Evolutionary conservation across 805 yeast genomes (phyloP).

Genomic region (Wickerhamiella vanderwaltii): DNA sequence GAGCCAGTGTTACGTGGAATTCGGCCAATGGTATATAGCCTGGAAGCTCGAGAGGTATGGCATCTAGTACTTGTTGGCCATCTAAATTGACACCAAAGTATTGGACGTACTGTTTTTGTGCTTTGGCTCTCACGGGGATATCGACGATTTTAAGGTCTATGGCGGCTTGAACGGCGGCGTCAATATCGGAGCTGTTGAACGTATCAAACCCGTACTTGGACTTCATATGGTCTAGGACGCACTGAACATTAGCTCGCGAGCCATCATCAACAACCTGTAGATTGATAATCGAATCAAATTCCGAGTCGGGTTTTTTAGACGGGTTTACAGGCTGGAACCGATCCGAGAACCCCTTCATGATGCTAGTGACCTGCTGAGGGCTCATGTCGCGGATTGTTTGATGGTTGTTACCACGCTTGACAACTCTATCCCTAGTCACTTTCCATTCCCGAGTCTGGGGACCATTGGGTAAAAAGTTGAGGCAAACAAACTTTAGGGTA

Average conservation of each 20-base stretch:
- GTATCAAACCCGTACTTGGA: slow-evolving; percentile 30
- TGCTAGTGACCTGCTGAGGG: slow-evolving; percentile 38
- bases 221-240: slow-evolving; percentile 32
- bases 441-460: slow-evolving; percentile 32
- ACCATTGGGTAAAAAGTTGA: slow-evolving; percentile 47
- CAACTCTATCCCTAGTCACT: slow-evolving; percentile 48
- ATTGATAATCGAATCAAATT: slow-evolving; percentile 54
- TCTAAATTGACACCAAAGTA: slow-evolving; percentile 38
- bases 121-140: slow-evolving; percentile 25
- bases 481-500: slow-evolving; percentile 47
- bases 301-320: slow-evolving; percentile 42
- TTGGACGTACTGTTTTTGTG: slow-evolving; percentile 11
- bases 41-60: not conserved
- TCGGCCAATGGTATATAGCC: slow-evolving; percentile 13
- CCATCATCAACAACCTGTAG: slow-evolving; percentile 38
- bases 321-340: slow-evolving; percentile 52
- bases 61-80: slow-evolving; percentile 13
- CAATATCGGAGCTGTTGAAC: slow-evolving; percentile 24
- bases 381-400: slow-evolving; percentile 60
- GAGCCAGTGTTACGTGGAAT: slow-evolving; percentile 29
- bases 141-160: slow-evolving; percentile 41
- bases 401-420: slow-evolving; percentile 72
- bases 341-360: slow-evolving; percentile 62
- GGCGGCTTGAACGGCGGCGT: slow-evolving; percentile 41
- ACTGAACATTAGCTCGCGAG: slow-evolving; percentile 38